Evolutionary conservation across 305 asterid species (phyloP).

Genomic region (Striga hermonthica): DNA sequence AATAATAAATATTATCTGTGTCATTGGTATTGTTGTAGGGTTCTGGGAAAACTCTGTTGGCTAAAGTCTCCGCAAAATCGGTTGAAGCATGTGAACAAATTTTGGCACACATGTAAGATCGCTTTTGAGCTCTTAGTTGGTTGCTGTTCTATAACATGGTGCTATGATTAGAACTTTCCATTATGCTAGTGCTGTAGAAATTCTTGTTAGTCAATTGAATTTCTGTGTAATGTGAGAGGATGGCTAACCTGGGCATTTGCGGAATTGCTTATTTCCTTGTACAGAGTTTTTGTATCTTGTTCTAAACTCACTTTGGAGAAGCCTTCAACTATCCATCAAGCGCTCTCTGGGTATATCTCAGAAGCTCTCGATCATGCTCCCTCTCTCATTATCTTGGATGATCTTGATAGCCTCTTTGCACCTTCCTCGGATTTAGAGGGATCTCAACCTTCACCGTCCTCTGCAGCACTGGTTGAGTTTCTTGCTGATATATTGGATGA

Average conservation of each 20-base stretch:
- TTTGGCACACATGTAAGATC: slow-evolving; percentile 74
- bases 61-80: slow-evolving; percentile 70
- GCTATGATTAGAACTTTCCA: slow-evolving; percentile 24
- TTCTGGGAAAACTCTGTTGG: slow-evolving; percentile 88
- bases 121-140: slow-evolving; percentile 26
- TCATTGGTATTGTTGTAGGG: slow-evolving; percentile 46
- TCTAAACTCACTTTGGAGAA: slow-evolving; percentile 81
- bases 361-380: slow-evolving; percentile 94
- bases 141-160: slow-evolving; percentile 31
- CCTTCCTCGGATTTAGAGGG: slow-evolving; percentile 76
- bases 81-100: slow-evolving; percentile 65
- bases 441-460: slow-evolving; percentile 70
- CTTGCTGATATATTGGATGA: slow-evolving; percentile 87
- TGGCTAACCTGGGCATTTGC: slow-evolving; percentile 27
- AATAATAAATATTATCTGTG: slow-evolving; percentile 18
- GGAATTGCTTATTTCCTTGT: slow-evolving; percentile 31
- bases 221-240: slow-evolving; percentile 26
- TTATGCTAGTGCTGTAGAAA: slow-evolving; percentile 15
- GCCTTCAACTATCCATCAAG: slow-evolving; percentile 66
- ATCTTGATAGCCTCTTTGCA: slow-evolving; percentile 81
- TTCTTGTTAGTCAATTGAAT: slow-evolving; percentile 9
- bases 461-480: slow-evolving; percentile 60
- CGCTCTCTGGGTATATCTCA: slow-evolving; percentile 59
- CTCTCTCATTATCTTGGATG: slow-evolving; percentile 84
- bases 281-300: slow-evolving; percentile 74